A percentile compares a stretch with the other conserved stretches of the same genome.
phyloP scores from a whole-genome alignment of 179 eudicot genomes.

The Sideroxylon spinosum region DNA sequence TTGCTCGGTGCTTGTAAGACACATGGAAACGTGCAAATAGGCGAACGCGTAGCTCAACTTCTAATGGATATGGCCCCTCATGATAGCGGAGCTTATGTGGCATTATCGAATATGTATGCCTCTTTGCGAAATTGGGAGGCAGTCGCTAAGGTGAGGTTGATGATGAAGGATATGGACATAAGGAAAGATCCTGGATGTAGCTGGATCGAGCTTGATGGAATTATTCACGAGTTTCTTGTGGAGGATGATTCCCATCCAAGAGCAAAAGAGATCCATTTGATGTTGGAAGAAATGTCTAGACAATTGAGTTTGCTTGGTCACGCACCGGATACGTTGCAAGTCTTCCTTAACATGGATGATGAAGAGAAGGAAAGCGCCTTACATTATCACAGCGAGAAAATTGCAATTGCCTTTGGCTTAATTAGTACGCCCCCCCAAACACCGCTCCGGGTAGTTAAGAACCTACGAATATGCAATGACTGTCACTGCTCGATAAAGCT shows the following conservation, averaged over 20 bases:
- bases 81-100: constrained; percentile 51
- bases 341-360: constrained; percentile 38
- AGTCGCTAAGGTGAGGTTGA: constrained; percentile 35
- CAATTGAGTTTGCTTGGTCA: constrained; percentile 33
- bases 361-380: constrained; percentile 36
- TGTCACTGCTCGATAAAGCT: constrained; percentile 53
- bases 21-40: constrained; percentile 44
- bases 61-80: constrained; percentile 44
- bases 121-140: constrained; percentile 39
- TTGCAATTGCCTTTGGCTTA: constrained; percentile 57
- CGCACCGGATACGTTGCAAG: constrained; percentile 36
- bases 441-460: constrained; percentile 52
- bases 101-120: constrained; percentile 50
- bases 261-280: constrained; percentile 34
- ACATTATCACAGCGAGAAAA: constrained; percentile 51
- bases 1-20: constrained; percentile 52
- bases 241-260: constrained; percentile 39
- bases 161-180: constrained; percentile 45
- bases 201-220: constrained; percentile 51
- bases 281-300: constrained; percentile 41
- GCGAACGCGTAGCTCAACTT: constrained; percentile 32
- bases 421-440: constrained; percentile 44
- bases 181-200: constrained; percentile 58
- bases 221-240: constrained; percentile 47
- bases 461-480: constrained; percentile 54